These are phyloP conservation scores for Microdochium bolleyi DNA, from an alignment of 2,329 filamentous ascomycete genomes.

Conservation along the genomic window DNA sequence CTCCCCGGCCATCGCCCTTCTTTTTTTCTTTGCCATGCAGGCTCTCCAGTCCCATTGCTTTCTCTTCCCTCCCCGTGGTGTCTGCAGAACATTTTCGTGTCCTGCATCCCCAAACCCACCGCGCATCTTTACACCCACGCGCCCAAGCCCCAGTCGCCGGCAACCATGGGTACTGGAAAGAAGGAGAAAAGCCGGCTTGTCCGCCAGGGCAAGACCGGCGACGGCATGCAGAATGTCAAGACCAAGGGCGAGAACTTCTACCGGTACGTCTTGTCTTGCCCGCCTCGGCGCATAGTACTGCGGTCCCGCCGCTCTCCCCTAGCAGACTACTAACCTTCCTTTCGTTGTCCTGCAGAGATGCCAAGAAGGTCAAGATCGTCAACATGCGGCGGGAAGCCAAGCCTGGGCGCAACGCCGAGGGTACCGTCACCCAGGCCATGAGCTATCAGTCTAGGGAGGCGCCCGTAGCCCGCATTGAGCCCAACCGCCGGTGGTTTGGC, in stretches of 20 bases:
- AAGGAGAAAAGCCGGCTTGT: constrained; percentile 78
- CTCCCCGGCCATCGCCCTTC: neutral
- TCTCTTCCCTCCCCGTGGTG: constrained; percentile 1
- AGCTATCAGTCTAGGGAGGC: constrained; percentile 75
- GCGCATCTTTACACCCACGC: constrained; percentile 7
- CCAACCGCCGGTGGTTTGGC: constrained; percentile 96
- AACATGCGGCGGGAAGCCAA: constrained; percentile 89
- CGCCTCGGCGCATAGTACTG: constrained; percentile 3
- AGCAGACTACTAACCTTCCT: neutral
- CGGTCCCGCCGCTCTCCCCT: constrained; percentile 22
- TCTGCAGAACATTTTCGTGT: constrained; percentile 1
- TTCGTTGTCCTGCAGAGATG: constrained; percentile 22
- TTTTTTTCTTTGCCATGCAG: constrained; percentile 3
- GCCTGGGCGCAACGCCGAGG: constrained; percentile 70
- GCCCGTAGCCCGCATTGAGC: constrained; percentile 82
- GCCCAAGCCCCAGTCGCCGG: constrained; percentile 13
- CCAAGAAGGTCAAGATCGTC: constrained; percentile 81
- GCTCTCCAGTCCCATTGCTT: constrained; percentile 1
- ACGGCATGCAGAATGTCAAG: constrained; percentile 88
- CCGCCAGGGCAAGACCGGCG: constrained; percentile 76
- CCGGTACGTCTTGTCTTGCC: constrained; percentile 42
- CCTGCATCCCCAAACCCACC: constrained; percentile 2
- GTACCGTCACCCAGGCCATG: constrained; percentile 79
- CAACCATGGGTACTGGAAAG: constrained; percentile 77
- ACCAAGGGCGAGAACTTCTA: constrained; percentile 99